A percentile compares a stretch with the other conserved stretches of the same genome.
Evolutionary conservation across 1,284 basidiomycete genomes (phyloP).

Genomic region (Caloboletus firmus): DNA sequence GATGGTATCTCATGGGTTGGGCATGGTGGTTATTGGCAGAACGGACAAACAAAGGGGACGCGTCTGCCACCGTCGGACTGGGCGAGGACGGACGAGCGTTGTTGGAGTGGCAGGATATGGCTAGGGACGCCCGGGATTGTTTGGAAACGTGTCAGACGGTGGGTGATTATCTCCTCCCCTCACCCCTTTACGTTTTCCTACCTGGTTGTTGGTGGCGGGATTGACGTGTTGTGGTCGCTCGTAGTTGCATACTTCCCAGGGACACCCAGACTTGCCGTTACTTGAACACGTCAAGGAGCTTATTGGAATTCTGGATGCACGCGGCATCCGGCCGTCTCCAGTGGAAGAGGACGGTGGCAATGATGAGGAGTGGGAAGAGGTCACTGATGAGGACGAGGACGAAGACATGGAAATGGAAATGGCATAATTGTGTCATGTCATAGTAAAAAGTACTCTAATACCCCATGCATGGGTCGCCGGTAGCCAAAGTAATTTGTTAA

Average conservation of each 20-base stretch:
- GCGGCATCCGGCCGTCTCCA: constrained; percentile 68
- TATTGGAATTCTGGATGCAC: constrained; percentile 62
- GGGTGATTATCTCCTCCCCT: constrained; percentile 25
- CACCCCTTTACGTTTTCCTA: neutral
- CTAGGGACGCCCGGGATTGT: constrained; percentile 77
- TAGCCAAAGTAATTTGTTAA: neutral
- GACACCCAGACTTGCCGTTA: constrained; percentile 77
- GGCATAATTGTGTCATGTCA: constrained; percentile 33
- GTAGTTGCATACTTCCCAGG: constrained; percentile 72
- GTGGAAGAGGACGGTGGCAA: constrained; percentile 47
- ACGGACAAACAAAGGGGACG: constrained; percentile 58
- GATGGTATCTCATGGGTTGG: constrained; percentile 96
- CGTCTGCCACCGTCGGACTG: constrained; percentile 25
- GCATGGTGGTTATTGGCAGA: constrained; percentile 83
- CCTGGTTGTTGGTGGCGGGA: neutral
- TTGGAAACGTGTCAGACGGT: constrained; percentile 82
- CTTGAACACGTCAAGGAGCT: constrained; percentile 78
- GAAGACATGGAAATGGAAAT: constrained; percentile 46
- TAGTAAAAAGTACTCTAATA: constrained; percentile 14
- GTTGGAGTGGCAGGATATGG: constrained; percentile 79
- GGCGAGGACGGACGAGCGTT: constrained; percentile 51
- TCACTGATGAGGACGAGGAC: constrained; percentile 47
- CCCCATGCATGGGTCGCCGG: neutral
- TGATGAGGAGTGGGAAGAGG: constrained; percentile 58
- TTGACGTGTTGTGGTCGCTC: constrained; percentile 6